A percentile compares a stretch with the other conserved stretches of the same genome.
Evolutionary conservation across 495 filamentous ascomycete species (phyloP).

Genomic region (Penicillium samsonianum): DNA sequence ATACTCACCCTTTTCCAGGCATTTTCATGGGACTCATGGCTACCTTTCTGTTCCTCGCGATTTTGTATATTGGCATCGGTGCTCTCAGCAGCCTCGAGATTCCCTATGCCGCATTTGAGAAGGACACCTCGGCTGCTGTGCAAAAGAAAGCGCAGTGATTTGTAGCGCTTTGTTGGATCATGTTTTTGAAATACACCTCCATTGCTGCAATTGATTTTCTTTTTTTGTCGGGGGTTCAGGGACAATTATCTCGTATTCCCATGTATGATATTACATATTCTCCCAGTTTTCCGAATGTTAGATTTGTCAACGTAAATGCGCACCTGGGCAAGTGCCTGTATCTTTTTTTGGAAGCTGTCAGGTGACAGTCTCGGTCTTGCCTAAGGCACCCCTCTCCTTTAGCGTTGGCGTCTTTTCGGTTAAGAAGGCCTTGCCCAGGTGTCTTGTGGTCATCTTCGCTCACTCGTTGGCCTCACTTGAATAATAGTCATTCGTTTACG

Average conservation of each 20-base stretch:
- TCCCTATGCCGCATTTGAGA: constrained; percentile 91
- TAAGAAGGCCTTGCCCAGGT: constrained; percentile 10
- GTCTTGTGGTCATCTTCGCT: constrained; percentile 6
- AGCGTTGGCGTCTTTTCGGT: constrained; percentile 29
- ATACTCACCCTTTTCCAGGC: constrained; percentile 46
- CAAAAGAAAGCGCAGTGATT: constrained; percentile 77
- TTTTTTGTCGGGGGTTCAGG: constrained; percentile 15
- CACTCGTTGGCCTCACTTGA: constrained; percentile 16
- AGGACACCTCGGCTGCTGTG: constrained; percentile 83
- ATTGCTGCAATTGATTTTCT: constrained; percentile 20
- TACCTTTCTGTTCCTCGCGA: constrained; percentile 65
- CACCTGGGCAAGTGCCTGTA: not conserved
- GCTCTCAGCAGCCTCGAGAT: constrained; percentile 81
- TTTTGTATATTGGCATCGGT: constrained; percentile 74
- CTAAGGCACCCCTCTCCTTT: constrained; percentile 16
- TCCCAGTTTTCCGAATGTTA: constrained; percentile 2
- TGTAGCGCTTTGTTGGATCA: not conserved
- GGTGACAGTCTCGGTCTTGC: constrained; percentile 21
- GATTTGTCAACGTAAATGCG: constrained; percentile 5
- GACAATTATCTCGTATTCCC: constrained; percentile 15
- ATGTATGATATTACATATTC: constrained; percentile 31
- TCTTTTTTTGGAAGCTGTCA: constrained; percentile 30
- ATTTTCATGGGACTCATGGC: constrained; percentile 82
- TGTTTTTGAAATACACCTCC: constrained; percentile 9
- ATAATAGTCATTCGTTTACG: constrained; percentile 26